Evolutionary conservation across 2,329 filamentous ascomycete genomes (phyloP), one percentile per base, ranked within the genome.

Genomic region (Aureobasidium subglaciale): DNA sequence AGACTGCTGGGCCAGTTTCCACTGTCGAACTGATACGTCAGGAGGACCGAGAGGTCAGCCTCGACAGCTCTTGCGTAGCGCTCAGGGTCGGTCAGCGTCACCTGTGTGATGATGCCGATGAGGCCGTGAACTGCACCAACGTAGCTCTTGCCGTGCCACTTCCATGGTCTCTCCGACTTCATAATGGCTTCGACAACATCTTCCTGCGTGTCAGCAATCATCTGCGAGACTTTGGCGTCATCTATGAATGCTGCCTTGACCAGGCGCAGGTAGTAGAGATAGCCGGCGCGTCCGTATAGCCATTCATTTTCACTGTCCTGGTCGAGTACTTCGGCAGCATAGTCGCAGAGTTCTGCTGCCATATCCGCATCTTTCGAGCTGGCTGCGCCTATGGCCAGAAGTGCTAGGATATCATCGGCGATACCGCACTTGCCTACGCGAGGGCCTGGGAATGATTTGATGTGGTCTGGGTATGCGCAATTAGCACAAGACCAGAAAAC

Each of bases 91-190:
- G 82, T 82, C 35, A 81, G 71, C 1, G 87, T 76, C 13, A 88
- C 71, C 67, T 89, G 86, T n/a, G 81, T 83, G 56, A 89, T 76
- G 65, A 87, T 87, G 4, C 86, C 84, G 24, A 88, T 80, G 11
- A 80, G 77, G 7, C 86, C 86, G 63, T 89, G 84, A 0, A 79
- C 81, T 5, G 85, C 82, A 1, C 86, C 86, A 32, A 86, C 72
- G 63, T 86, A 87, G 1, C 73, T 72, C 61, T 81, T 81, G 13
- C 78, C 79, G 58, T 82, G 78, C 81, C 82, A 88, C 59, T 75
- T 77, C 86, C 85, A 88, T 1, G 78, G 77, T 42, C 74, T 75
- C 57, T 66, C 72, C 25, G 75, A 74, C 15, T 73, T 70, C 61
- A 88, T 71, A 55, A 88, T 85, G 34, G 78, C 77, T 30, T 81